Evolutionary conservation across 2,329 filamentous ascomycete species (phyloP).

Genomic region (Byssochlamys sp.): DNA sequence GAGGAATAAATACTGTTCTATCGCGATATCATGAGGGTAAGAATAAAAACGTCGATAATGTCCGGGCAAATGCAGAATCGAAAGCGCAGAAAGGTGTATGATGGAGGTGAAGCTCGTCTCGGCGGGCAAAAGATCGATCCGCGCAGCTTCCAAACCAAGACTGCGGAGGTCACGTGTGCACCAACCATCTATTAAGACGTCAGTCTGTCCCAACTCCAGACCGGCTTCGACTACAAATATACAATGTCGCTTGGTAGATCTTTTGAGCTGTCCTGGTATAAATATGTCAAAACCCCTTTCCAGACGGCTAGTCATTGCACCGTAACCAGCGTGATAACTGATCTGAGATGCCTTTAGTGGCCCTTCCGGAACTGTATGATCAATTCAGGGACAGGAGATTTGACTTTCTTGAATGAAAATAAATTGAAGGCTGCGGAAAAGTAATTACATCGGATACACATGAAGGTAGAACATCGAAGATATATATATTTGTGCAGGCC

Average conservation of each 20-base stretch:
- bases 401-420: neutral
- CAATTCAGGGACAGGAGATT: too few species aligned
- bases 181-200: neutral
- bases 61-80: neutral
- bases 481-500: neutral
- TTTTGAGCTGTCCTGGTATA: neutral
- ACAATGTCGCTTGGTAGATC: neutral
- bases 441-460: neutral
- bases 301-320: neutral
- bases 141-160: neutral
- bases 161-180: neutral
- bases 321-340: neutral
- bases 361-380: neutral
- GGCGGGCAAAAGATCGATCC: neutral
- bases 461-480: neutral
- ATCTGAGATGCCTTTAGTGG: neutral
- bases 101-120: neutral
- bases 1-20: neutral
- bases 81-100: neutral
- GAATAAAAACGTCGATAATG: neutral
- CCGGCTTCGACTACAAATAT: neutral
- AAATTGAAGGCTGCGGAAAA: neutral
- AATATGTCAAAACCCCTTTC: neutral
- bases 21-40: neutral
- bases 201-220: neutral